Evolutionary conservation across 352 stramenopile species (phyloP), one percentile per base, ranked within the genome.

Genomic region (Phytophthora vignae): DNA sequence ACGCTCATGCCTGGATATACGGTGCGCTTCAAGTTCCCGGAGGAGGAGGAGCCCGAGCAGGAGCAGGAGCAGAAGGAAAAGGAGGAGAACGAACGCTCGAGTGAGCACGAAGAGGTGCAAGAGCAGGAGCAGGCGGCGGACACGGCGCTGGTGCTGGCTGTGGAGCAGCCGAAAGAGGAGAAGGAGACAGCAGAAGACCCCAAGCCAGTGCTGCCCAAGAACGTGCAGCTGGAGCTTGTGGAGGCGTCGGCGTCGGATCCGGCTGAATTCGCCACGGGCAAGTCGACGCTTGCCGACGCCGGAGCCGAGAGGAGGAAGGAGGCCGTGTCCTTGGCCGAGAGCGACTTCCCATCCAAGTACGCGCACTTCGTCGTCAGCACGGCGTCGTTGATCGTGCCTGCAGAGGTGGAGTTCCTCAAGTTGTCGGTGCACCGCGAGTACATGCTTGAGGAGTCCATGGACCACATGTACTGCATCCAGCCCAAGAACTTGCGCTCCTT

Each of bases 291-390:
- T 14, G 55, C 38, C 10, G 53, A 74, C 4, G 56, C 57, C 15
- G 76, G 76, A 19, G 62, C 62, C 2, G 83, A 87, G 27, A 77
- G 82, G 15, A 75, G 73, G 38, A 73, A 73, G 10, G 86, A 93
- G 67, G 40, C 74, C 12, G 36, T 90, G 8, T 56, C 68, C 21
- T 74, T 86, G 48, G 72, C 78, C 2, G 40, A 58, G 25, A 85
- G 70, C 54, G 85, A 93, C 61, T 94, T 93, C 44, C 85, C 87
- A 19, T 85, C 81, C 44, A 92, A 93, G 58, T 92, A 88, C 49
- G 84, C 87, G 1, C 81, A 94, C 50, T 94, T 94, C 68, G 85
- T 94, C 5, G 83, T 92, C 10, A 82, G 58, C n/a, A 90, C 85
- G 2, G 77, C 87, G 21, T 85, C 85, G 27, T 69, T 86, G 7